phyloP scores from a whole-genome alignment of 306 rosid genomes.

The Spatholobus suberectus region DNA sequence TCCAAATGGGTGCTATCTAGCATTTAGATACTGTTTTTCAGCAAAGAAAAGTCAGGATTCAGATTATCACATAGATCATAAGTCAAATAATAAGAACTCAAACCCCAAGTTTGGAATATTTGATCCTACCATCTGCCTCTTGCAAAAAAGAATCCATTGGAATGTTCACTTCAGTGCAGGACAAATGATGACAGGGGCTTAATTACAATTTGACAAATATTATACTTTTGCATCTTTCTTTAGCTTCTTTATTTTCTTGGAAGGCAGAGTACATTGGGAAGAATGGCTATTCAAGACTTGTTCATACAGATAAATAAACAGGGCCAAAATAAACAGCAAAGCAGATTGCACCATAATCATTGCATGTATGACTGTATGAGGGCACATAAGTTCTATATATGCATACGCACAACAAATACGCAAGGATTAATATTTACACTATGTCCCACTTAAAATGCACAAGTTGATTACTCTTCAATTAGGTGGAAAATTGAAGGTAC shows the following conservation, averaged over 20 bases:
- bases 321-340: slow-evolving; percentile 23
- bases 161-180: slow-evolving; percentile 19
- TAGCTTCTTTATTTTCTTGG: slow-evolving; percentile 30
- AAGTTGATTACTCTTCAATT: slow-evolving; percentile 2
- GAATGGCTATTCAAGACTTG: slow-evolving; percentile 5
- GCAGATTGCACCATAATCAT: slow-evolving; percentile 17
- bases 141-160: slow-evolving; percentile 18
- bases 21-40: slow-evolving; percentile 34
- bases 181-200: slow-evolving; percentile 28
- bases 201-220: slow-evolving; percentile 37
- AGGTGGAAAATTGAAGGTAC: slow-evolving; percentile 18
- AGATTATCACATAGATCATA: slow-evolving; percentile 19
- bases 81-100: slow-evolving; percentile 19
- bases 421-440: not conserved
- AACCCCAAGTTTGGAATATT: slow-evolving; percentile 34
- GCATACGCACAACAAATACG: not conserved
- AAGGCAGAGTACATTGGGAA: slow-evolving; percentile 24
- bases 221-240: slow-evolving; percentile 31
- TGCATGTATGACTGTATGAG: not conserved
- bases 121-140: slow-evolving; percentile 33
- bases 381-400: slow-evolving; percentile 12
- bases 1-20: slow-evolving; percentile 27
- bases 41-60: slow-evolving; percentile 27
- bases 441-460: not conserved
- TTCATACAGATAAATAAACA: not conserved